Evolutionary conservation across 129 eudicot genomes (phyloP).

Genomic region (Flaveria trinervia): DNA sequence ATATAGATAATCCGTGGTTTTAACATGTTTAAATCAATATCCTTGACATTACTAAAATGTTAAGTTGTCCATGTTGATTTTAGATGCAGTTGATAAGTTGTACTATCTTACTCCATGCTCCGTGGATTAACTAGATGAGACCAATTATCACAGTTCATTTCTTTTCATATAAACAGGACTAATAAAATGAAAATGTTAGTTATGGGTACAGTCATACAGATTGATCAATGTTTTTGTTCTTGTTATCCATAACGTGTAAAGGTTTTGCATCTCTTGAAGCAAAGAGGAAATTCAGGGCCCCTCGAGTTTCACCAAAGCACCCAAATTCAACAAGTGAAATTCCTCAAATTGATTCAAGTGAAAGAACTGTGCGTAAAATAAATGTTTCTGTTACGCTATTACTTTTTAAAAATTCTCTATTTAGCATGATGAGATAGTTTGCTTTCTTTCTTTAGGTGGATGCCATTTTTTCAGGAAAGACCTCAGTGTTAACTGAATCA

Average conservation of each 20-base stretch:
- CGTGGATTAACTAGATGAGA: not conserved
- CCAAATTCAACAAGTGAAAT: slow-evolving; percentile 36
- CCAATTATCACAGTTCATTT: slow-evolving; percentile 11
- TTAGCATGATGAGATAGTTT: slow-evolving; percentile 8
- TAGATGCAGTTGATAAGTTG: not conserved
- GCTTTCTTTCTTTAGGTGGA: slow-evolving; percentile 44
- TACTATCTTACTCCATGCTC: not conserved
- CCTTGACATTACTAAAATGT: not conserved
- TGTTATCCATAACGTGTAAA: slow-evolving; percentile 51
- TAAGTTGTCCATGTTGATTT: not conserved
- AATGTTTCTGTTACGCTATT: slow-evolving; percentile 6
- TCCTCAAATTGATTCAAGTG: slow-evolving; percentile 19
- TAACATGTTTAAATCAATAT: slow-evolving; percentile 8
- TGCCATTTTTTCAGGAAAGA: slow-evolving; percentile 20
- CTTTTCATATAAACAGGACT: not conserved
- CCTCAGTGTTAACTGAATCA: slow-evolving; percentile 28
- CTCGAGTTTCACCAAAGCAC: slow-evolving; percentile 62
- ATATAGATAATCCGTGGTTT: slow-evolving; percentile 18
- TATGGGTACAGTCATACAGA: not conserved
- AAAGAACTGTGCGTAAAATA: slow-evolving; percentile 37
- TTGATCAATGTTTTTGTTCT: not conserved
- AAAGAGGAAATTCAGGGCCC: slow-evolving; percentile 78
- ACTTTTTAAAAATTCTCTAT: not conserved
- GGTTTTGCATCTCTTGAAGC: slow-evolving; percentile 97
- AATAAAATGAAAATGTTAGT: not conserved